Percentiles rank a stretch among this genome's conserved stretches.
phyloP scores from a whole-genome alignment of 495 filamentous ascomycete species.

The Sordaria brevicollis region DNA sequence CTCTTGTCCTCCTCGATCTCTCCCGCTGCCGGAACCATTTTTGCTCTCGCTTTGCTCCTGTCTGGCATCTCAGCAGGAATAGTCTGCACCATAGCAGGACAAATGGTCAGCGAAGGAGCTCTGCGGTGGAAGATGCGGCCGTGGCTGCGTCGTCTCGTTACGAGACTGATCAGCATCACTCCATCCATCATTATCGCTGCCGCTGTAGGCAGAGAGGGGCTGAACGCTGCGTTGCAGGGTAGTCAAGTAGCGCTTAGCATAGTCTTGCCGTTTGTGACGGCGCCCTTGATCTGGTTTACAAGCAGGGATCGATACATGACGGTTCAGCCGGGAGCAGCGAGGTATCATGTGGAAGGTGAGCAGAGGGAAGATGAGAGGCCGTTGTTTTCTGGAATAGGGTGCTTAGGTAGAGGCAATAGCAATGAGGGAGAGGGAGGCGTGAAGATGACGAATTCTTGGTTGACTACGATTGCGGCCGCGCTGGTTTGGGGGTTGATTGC shows the following conservation, averaged over 20 bases:
- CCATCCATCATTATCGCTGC: slow-evolving; percentile 76
- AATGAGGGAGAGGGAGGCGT: slow-evolving; percentile 18
- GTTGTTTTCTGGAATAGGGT: slow-evolving; percentile 1
- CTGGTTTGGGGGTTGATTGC: slow-evolving; percentile 59
- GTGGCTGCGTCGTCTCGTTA: slow-evolving; percentile 63
- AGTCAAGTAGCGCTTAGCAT: slow-evolving; percentile 74
- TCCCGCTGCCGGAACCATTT: slow-evolving; percentile 62
- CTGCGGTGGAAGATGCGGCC: slow-evolving; percentile 59
- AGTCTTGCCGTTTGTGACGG: slow-evolving; percentile 70
- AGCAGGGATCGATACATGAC: slow-evolving; percentile 75
- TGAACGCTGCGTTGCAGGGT: slow-evolving; percentile 64
- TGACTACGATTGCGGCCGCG: slow-evolving; percentile 42
- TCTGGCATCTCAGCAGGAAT: slow-evolving; percentile 70
- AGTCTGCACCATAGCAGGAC: slow-evolving; percentile 74
- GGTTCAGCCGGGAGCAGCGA: slow-evolving; percentile 34
- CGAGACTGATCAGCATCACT: slow-evolving; percentile 64
- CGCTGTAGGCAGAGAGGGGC: slow-evolving; percentile 60
- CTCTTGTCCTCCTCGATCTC: slow-evolving; percentile 60
- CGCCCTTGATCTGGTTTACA: slow-evolving; percentile 82
- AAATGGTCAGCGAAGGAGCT: slow-evolving; percentile 75
- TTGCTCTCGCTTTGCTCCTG: slow-evolving; percentile 68
- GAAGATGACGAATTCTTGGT: slow-evolving; percentile 53
- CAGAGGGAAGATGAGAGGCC: slow-evolving; percentile 2
- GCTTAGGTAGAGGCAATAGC: neutral
- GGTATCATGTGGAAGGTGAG: slow-evolving; percentile 15